Conservation (phyloP, 768 basidiomycete genomes). For the Leucogyrophana mollusca region DNA sequence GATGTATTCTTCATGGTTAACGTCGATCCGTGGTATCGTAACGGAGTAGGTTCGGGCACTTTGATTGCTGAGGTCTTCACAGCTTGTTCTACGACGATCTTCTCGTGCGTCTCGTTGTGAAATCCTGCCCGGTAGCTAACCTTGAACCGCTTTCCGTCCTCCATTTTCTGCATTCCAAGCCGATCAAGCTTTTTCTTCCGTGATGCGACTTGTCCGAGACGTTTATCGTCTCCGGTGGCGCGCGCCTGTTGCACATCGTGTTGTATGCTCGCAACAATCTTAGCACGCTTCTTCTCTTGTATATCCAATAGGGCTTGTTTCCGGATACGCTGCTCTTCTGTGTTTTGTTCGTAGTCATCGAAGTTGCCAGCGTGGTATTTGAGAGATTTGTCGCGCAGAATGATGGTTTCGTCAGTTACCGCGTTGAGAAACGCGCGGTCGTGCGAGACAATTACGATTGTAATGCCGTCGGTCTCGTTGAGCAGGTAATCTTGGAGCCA, state of each 20-base stretch:
- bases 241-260: constrained; percentile 49
- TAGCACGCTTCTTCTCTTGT: constrained; percentile 42
- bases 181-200: constrained; percentile 56
- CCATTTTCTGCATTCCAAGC: constrained; percentile 10
- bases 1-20: constrained; percentile 30
- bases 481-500: constrained; percentile 55
- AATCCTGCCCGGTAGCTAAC: constrained; percentile 51
- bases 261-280: constrained; percentile 56
- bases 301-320: constrained; percentile 44
- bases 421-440: constrained; percentile 62
- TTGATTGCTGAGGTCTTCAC: constrained; percentile 27
- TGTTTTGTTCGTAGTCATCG: constrained; percentile 46
- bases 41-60: constrained; percentile 26
- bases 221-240: constrained; percentile 62
- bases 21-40: constrained; percentile 34
- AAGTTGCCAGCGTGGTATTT: constrained; percentile 58
- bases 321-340: constrained; percentile 43
- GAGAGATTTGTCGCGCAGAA: constrained; percentile 53
- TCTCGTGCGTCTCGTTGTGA: constrained; percentile 30
- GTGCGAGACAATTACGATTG: constrained; percentile 64
- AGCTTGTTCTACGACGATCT: constrained; percentile 34
- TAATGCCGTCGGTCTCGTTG: constrained; percentile 33
- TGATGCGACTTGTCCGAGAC: constrained; percentile 48
- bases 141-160: constrained; percentile 50
- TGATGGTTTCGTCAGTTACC: constrained; percentile 59